Evolutionary conservation across 805 yeast genomes (phyloP), one percentile per base, ranked within the genome.

Genomic region (Spathaspora arborariae): DNA sequence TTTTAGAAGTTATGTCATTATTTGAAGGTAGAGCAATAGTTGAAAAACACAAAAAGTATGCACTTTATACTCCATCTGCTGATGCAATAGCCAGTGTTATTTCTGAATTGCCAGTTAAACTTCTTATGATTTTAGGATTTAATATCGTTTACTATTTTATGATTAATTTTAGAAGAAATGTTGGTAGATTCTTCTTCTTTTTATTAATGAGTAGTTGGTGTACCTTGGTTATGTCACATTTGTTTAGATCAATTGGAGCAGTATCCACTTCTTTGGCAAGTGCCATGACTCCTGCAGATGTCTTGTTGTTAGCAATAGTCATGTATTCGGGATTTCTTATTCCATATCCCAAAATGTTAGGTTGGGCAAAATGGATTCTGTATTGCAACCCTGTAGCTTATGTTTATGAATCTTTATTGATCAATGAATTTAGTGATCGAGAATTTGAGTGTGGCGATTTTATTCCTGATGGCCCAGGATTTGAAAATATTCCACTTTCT

Each of bases 21-120:
- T 82, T 79, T 55, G 77, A 78, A 47, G 76, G 76, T 46, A 78
- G 84, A 64, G 79, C 83, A 22, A 79, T 86, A 49, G 74, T 84
- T 21, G 77, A 76, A 54, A 85, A 86, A 57, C 94, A 86, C 59
- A 80, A 81, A 55, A 74, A 76, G 41, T 86, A 83, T 54, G 80
- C 88, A 0, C 74, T 85, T 49, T 87, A 84, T 58, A 81, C 80
- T 47, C 89, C 90, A 1, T 75, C 88, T 13, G 81, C 87, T 2
- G 91, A 85, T 55, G 85, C 88, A 1, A 52, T 85, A 2, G 82
- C 88, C 0, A 68, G 80, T 3, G 68, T 80, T 36, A 47, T 83
- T 5, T 74, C 86, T 2, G 83, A 80, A 41, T 60, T 85, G 47
- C 90, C 91, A 2, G 70, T 79, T 46, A 84, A 84, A 62, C 48